Evolutionary conservation across 1,284 basidiomycete genomes (phyloP).

Genomic region (Fomes fomentarius): DNA sequence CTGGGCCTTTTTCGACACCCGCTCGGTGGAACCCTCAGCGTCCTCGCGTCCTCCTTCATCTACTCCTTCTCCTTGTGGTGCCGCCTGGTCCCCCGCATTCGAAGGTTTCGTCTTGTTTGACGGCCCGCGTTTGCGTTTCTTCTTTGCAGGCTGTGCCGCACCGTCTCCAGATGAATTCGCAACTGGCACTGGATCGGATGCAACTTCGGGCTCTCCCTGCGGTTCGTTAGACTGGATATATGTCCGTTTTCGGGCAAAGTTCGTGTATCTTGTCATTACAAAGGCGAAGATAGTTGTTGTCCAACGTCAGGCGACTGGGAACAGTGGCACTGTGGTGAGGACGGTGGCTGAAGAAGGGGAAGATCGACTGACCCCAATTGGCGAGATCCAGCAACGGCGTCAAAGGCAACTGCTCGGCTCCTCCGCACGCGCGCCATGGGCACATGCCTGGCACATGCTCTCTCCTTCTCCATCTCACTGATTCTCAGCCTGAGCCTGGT

Average conservation of each 20-base stretch:
- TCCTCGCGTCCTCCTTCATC: slow-evolving; percentile 30
- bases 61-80: slow-evolving; percentile 15
- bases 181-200: background rate
- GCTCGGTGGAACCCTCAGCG: slow-evolving; percentile 26
- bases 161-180: background rate
- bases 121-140: slow-evolving; percentile 46
- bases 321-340: background rate
- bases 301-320: too few relatives aligned
- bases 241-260: slow-evolving; percentile 70
- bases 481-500: too few relatives aligned
- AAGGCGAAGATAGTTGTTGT: too few relatives aligned
- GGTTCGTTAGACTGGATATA: slow-evolving; percentile 57
- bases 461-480: too few relatives aligned
- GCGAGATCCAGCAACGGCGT: slow-evolving; percentile 10
- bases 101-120: slow-evolving; percentile 34
- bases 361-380: slow-evolving; percentile 10
- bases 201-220: slow-evolving; percentile 1
- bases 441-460: too few relatives aligned
- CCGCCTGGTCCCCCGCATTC: slow-evolving; percentile 16
- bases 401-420: too few relatives aligned
- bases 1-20: slow-evolving; percentile 28
- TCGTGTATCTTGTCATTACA: slow-evolving; percentile 75
- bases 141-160: slow-evolving; percentile 37
- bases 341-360: background rate
- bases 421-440: too few relatives aligned